A percentile compares a stretch with the other conserved stretches of the same genome.
These are phyloP conservation scores for Chytriomyces sp. DNA, from an alignment of 192 early-diverging fungal species.

Conservation along the genomic window DNA sequence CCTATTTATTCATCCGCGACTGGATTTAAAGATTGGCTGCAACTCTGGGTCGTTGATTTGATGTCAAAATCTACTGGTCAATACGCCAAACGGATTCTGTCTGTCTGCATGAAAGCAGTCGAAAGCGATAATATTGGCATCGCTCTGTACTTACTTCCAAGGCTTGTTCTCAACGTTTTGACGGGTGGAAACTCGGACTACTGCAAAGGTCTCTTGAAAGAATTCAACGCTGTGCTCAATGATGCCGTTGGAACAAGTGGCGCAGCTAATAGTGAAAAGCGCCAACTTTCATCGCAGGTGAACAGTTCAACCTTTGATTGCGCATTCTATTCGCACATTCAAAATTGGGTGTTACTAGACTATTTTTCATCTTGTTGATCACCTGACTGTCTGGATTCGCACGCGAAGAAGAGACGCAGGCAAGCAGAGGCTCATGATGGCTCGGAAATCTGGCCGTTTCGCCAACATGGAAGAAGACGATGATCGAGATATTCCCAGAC, in stretches of 20 bases:
- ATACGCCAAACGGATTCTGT: conserved; percentile 44
- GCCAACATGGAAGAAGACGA: conserved; percentile 40
- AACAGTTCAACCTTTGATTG: neutral
- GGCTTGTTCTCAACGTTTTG: conserved; percentile 58
- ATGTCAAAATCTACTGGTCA: conserved; percentile 43
- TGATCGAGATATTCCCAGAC: conserved; percentile 33
- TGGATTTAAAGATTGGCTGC: conserved; percentile 55
- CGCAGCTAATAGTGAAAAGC: conserved; percentile 32
- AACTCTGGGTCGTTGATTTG: conserved; percentile 51
- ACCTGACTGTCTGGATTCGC: conserved; percentile 57
- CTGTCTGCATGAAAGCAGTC: conserved; percentile 46
- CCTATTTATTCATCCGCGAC: conserved; percentile 47
- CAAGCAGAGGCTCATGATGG: conserved; percentile 29
- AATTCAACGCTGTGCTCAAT: conserved; percentile 53
- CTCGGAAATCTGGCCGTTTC: conserved; percentile 29
- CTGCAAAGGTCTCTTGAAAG: conserved; percentile 41
- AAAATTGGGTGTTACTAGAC: conserved; percentile 12
- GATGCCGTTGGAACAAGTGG: conserved; percentile 17
- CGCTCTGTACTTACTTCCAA: conserved; percentile 56
- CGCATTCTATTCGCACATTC: neutral
- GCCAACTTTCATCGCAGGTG: conserved; percentile 53
- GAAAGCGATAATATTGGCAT: conserved; percentile 46
- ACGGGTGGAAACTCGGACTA: conserved; percentile 36
- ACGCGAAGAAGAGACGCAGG: conserved; percentile 34
- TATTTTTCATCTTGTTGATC: conserved; percentile 60